A percentile compares a stretch with the other conserved stretches of the same genome.
phyloP scores from a whole-genome alignment of 1,284 basidiomycete species.

The Phellopilus nigrolimitatus region DNA sequence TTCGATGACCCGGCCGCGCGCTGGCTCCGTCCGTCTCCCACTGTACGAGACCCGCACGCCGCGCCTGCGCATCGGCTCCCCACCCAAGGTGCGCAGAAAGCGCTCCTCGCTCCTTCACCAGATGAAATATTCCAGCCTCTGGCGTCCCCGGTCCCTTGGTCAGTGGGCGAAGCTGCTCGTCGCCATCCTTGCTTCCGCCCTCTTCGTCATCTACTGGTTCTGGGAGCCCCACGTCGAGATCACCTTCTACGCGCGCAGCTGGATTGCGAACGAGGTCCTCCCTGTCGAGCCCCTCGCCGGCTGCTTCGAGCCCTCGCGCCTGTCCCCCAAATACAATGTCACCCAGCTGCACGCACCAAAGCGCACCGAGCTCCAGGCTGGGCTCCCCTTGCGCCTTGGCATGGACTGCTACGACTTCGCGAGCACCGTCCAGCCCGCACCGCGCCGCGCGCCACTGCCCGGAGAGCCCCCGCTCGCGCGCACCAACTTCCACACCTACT shows the following conservation, averaged over 20 bases:
- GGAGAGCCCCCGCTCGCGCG: constrained; percentile 35
- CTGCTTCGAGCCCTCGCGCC: constrained; percentile 61
- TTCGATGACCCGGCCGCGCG: constrained; percentile 17
- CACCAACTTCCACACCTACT: constrained; percentile 82
- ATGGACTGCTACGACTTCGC: constrained; percentile 88
- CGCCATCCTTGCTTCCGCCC: constrained; percentile 27
- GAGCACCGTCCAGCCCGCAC: constrained; percentile 52
- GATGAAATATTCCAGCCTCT: constrained; percentile 14
- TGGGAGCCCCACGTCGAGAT: constrained; percentile 84
- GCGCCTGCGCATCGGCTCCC: constrained; percentile 16
- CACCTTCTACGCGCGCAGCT: constrained; percentile 66
- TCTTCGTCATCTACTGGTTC: constrained; percentile 46
- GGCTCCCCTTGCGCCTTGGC: constrained; percentile 68
- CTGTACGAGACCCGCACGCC: constrained; percentile 13
- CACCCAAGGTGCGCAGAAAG: constrained; percentile 15
- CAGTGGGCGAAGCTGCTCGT: constrained; percentile 21
- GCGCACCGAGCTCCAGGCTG: constrained; percentile 69
- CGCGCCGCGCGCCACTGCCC: constrained; percentile 25
- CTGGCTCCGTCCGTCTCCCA: constrained; percentile 14
- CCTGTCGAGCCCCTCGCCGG: constrained; percentile 58
- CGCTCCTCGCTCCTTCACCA: constrained; percentile 11
- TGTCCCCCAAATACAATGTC: constrained; percentile 67
- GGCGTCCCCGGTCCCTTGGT: constrained; percentile 8
- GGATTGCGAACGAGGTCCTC: constrained; percentile 69
- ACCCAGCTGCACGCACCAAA: constrained; percentile 56